A percentile compares a stretch with the other conserved stretches of the same genome.
phyloP scores from a whole-genome alignment of 106 monocot genomes.

The Apostasia shenzhenica region DNA sequence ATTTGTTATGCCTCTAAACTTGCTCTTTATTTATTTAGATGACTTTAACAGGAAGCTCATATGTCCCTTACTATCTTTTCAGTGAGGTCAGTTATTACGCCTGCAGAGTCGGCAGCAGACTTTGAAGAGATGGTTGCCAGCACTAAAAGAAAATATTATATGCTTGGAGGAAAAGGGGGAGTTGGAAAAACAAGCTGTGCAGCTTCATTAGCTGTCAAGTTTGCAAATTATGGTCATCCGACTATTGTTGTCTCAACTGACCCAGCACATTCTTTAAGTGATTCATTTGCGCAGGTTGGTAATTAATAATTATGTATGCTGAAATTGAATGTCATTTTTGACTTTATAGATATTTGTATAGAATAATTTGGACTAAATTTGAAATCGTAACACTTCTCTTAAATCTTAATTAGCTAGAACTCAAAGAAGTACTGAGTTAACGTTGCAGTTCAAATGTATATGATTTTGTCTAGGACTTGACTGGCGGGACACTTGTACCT shows the following conservation, averaged over 20 bases:
- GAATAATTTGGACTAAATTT: too few species aligned
- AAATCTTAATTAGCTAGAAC: too few species aligned
- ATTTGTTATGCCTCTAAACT: neutral
- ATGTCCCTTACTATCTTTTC: constrained; percentile 1
- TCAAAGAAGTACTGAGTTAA: too few species aligned
- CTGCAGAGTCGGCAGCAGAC: constrained; percentile 47
- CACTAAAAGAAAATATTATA: constrained; percentile 81
- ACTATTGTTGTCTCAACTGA: constrained; percentile 96
- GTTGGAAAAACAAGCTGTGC: constrained; percentile 98
- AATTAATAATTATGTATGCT: neutral
- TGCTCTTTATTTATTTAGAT: neutral
- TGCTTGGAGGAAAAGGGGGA: constrained; percentile 98
- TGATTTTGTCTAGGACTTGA: constrained; percentile 55
- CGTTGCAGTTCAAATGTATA: too few species aligned
- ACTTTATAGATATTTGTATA: neutral
- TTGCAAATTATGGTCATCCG: constrained; percentile 91
- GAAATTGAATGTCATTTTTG: neutral
- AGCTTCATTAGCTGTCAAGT: constrained; percentile 93
- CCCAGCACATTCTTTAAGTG: constrained; percentile 96
- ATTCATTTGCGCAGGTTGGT: constrained; percentile 89
- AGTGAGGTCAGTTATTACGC: constrained; percentile 56
- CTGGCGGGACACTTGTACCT: constrained; percentile 81
- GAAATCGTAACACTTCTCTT: too few species aligned
- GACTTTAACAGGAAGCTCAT: neutral
- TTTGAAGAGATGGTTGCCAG: constrained; percentile 85